A percentile compares a stretch with the other conserved stretches of the same genome.
These are phyloP conservation scores for Elaeis guineensis DNA, from an alignment of 176 grass and related monocot species.

Conservation along the genomic window DNA sequence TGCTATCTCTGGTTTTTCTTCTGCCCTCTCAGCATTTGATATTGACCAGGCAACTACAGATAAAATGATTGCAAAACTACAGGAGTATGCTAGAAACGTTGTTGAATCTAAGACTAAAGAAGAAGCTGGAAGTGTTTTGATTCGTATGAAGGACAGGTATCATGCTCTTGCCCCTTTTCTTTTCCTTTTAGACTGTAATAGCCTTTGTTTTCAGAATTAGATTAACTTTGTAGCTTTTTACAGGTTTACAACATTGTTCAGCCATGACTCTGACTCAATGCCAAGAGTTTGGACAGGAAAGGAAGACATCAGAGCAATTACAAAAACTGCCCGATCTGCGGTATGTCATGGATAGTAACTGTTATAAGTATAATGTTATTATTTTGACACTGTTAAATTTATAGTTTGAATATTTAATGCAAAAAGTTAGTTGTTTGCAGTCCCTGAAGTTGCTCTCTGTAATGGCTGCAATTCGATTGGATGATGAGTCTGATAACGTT, in stretches of 20 bases:
- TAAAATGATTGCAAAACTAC: conserved; percentile 61
- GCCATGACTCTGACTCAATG: conserved; percentile 89
- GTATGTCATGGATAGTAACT: conserved; percentile 39
- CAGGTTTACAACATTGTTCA: conserved; percentile 90
- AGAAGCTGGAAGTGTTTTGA: conserved; percentile 76
- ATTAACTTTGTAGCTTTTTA: conserved; percentile 17
- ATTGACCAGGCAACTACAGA: conserved; percentile 57
- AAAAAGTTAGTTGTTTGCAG: conserved; percentile 23
- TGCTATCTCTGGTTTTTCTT: conserved; percentile 59
- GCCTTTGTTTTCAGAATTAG: neutral
- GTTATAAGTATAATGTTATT: too few relatives aligned
- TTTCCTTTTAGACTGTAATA: neutral
- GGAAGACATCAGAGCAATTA: conserved; percentile 96
- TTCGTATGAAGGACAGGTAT: conserved; percentile 93
- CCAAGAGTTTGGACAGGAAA: conserved; percentile 97
- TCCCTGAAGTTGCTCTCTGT: conserved; percentile 98
- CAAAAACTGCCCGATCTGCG: conserved; percentile 82
- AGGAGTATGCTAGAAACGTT: conserved; percentile 62
- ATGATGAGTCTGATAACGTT: conserved; percentile 75
- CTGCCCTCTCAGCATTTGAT: conserved; percentile 56
- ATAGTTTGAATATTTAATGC: too few relatives aligned
- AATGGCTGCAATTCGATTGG: conserved; percentile 82
- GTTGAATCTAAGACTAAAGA: conserved; percentile 87
- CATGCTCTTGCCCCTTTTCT: too few relatives aligned
- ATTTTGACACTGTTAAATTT: too few relatives aligned